Evolutionary conservation across 2,329 filamentous ascomycete species (phyloP).

Genomic region (Pseudogymnoascus sp.): DNA sequence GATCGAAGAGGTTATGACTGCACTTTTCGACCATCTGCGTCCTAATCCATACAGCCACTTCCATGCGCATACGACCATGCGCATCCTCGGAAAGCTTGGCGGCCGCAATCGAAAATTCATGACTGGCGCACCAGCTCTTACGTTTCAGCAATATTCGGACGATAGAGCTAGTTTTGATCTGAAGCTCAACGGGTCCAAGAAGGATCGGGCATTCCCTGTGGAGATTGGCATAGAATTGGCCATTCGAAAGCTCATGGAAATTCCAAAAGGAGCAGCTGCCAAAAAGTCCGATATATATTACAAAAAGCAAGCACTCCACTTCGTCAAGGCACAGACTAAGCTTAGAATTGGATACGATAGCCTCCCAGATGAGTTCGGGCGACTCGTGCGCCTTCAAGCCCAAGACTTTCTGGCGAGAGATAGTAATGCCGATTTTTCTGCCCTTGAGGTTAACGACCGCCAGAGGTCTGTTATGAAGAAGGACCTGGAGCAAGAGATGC

Average conservation of each 20-base stretch:
- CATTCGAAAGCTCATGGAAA: conserved; percentile 77
- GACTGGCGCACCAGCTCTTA: conserved; percentile 76
- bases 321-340: conserved; percentile 85
- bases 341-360: conserved; percentile 80
- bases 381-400: conserved; percentile 77
- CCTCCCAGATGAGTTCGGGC: conserved; percentile 80
- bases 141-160: conserved; percentile 78
- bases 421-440: conserved; percentile 59
- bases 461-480: conserved; percentile 83
- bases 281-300: conserved; percentile 66
- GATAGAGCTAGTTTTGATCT: conserved; percentile 83
- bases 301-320: conserved; percentile 83
- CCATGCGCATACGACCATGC: conserved; percentile 94
- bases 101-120: conserved; percentile 94
- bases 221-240: conserved; percentile 82
- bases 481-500: conserved; percentile 67
- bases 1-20: conserved; percentile 97
- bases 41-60: conserved; percentile 95
- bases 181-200: conserved; percentile 79
- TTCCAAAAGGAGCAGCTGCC: conserved; percentile 51
- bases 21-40: conserved; percentile 88
- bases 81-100: conserved; percentile 92
- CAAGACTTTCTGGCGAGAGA: conserved; percentile 73
- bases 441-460: conserved; percentile 68
- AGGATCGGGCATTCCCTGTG: conserved; percentile 79